Percentiles rank a stretch among this genome's conserved stretches.
Evolutionary conservation across 306 rosid genomes (phyloP).

Genomic region (Hippophae gyantsensis): DNA sequence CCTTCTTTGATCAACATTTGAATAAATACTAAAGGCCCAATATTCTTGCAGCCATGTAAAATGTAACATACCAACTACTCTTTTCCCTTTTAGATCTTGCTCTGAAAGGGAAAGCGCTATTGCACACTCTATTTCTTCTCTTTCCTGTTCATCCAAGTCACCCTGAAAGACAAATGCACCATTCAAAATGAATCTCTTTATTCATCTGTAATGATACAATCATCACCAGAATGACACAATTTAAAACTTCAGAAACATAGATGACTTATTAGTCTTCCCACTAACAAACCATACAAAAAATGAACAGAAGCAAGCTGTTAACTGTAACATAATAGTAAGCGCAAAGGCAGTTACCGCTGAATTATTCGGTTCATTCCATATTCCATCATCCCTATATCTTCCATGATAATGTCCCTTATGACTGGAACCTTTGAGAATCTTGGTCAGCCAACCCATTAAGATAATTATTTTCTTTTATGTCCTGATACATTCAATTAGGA

Average conservation of each 20-base stretch:
- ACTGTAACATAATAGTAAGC: conserved; percentile 12
- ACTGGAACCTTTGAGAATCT: conserved; percentile 59
- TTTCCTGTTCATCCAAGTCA: conserved; percentile 40
- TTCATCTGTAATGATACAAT: too few relatives aligned
- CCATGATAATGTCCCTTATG: conserved; percentile 43
- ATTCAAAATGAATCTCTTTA: too few relatives aligned
- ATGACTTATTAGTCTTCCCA: neutral
- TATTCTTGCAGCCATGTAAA: conserved; percentile 17
- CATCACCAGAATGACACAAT: too few relatives aligned
- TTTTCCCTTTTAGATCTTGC: conserved; percentile 47
- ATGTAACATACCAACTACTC: conserved; percentile 45
- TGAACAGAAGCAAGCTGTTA: neutral
- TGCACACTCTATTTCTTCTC: conserved; percentile 56
- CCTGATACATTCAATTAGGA: conserved; percentile 7
- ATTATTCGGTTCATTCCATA: conserved; percentile 40
- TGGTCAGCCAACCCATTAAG: conserved; percentile 73
- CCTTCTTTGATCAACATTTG: neutral
- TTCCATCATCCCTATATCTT: conserved; percentile 40
- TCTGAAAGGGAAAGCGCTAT: conserved; percentile 69
- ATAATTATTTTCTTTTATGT: conserved; percentile 21
- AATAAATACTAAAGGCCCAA: neutral
- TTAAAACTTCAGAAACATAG: too few relatives aligned
- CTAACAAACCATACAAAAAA: neutral
- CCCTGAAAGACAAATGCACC: conserved; percentile 42
- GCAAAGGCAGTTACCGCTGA: conserved; percentile 43